These are phyloP conservation scores for Aspergillus sp. DNA, from an alignment of 2,329 filamentous ascomycete genomes.

Conservation along the genomic window DNA sequence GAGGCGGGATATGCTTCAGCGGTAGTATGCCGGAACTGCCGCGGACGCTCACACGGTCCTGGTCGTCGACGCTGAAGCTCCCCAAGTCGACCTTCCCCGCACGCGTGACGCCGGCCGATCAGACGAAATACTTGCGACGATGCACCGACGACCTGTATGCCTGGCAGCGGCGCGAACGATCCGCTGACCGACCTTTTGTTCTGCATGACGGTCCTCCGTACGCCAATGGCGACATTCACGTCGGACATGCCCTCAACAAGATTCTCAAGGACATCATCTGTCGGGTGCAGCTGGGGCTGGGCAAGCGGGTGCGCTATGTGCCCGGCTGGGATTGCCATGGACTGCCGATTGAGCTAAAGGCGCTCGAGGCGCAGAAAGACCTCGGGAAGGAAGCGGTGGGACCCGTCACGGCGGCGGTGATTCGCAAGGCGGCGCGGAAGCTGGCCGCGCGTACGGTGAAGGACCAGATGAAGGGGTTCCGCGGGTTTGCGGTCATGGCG, in stretches of 20 bases:
- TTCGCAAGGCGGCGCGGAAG: constrained; percentile 54
- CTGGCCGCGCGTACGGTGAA: constrained; percentile 56
- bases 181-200: constrained; percentile 62
- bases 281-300: constrained; percentile 74
- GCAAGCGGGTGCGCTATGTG: constrained; percentile 72
- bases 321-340: constrained; percentile 99
- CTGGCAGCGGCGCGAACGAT: constrained; percentile 68
- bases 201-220: constrained; percentile 97
- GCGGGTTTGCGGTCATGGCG: constrained; percentile 61
- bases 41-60: constrained; percentile 49
- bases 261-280: constrained; percentile 93
- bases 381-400: constrained; percentile 19
- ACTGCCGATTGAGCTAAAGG: constrained; percentile 94
- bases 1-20: constrained; percentile 24
- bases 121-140: constrained; percentile 62
- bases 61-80: constrained; percentile 71
- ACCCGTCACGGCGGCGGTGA: constrained; percentile 42
- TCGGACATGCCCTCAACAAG: constrained; percentile 95
- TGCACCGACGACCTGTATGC: constrained; percentile 85
- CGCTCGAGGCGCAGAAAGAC: constrained; percentile 61
- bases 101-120: constrained; percentile 44
- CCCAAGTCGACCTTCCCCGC: constrained; percentile 70
- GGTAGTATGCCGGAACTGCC: constrained; percentile 39
- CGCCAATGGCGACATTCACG: constrained; percentile 86
- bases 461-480: constrained; percentile 59